Evolutionary conservation across 2,329 filamentous ascomycete genomes (phyloP).

Genomic region (Beauveria asiatica): DNA sequence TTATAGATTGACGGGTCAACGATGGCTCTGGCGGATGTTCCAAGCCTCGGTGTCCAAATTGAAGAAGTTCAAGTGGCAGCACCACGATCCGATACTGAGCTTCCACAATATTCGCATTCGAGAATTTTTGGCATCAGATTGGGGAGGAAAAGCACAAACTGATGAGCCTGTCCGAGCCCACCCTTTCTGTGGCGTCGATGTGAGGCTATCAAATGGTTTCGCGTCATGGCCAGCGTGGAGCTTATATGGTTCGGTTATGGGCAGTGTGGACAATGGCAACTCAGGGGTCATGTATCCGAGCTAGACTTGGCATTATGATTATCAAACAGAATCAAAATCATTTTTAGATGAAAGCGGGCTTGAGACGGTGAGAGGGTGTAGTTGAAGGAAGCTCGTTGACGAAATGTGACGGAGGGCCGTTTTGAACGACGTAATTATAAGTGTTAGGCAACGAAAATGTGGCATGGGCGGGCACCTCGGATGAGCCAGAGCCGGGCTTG

Average conservation of each 20-base stretch:
- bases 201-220: neutral
- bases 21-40: neutral
- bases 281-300: neutral
- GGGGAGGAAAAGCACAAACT: neutral
- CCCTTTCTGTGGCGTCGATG: neutral
- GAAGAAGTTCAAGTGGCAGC: neutral
- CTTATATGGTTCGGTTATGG: neutral
- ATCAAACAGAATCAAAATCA: neutral
- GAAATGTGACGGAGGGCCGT: neutral
- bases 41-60: neutral
- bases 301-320: neutral
- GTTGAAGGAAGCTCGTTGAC: neutral
- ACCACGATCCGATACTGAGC: conserved; percentile 3
- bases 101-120: conserved; percentile 2
- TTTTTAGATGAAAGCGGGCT: neutral
- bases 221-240: neutral
- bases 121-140: neutral
- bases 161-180: neutral
- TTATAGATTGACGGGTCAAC: neutral
- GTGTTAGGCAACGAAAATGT: conserved; percentile 1
- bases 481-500: neutral
- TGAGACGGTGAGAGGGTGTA: neutral
- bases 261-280: neutral
- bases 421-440: neutral
- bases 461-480: neutral